A percentile compares a stretch with the other conserved stretches of the same genome.
These are phyloP conservation scores for Lentinula novae-zelandiae DNA, from an alignment of 1,284 basidiomycete species.

Conservation along the genomic window DNA sequence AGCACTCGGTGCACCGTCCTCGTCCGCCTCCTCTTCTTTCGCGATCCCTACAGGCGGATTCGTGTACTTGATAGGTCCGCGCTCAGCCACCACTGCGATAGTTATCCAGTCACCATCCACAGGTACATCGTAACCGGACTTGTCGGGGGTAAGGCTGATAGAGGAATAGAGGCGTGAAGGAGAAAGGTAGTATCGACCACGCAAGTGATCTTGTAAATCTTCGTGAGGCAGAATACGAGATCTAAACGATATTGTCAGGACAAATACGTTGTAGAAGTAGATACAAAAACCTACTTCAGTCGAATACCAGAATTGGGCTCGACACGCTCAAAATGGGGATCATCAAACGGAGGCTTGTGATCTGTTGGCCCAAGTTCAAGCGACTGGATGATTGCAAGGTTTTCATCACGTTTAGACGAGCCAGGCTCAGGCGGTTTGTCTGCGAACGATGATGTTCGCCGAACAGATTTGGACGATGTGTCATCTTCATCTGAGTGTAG, in stretches of 20 bases:
- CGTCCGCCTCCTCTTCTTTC: conserved; percentile 30
- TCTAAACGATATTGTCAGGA: conserved; percentile 34
- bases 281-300: conserved; percentile 58
- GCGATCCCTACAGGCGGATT: conserved; percentile 58
- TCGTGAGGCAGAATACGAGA: conserved; percentile 73
- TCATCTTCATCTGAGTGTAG: conserved; percentile 25
- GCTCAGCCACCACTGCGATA: conserved; percentile 85
- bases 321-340: conserved; percentile 69
- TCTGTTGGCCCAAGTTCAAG: conserved; percentile 74
- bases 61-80: conserved; percentile 68
- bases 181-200: conserved; percentile 82
- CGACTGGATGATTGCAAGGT: conserved; percentile 70
- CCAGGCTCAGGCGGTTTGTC: conserved; percentile 26
- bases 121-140: conserved; percentile 86
- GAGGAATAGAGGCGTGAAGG: conserved; percentile 88
- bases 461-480: conserved; percentile 16
- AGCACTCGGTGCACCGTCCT: conserved; percentile 26
- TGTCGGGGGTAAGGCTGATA: conserved; percentile 71
- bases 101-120: conserved; percentile 90
- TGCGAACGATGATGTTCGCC: conserved; percentile 41
- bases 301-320: conserved; percentile 90
- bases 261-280: background rate
- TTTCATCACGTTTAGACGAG: conserved; percentile 51
- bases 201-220: conserved; percentile 79
- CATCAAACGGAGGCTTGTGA: conserved; percentile 59